Conservation (phyloP, 352 stramenopile species). For the Pythium scleroteichum region DNA sequence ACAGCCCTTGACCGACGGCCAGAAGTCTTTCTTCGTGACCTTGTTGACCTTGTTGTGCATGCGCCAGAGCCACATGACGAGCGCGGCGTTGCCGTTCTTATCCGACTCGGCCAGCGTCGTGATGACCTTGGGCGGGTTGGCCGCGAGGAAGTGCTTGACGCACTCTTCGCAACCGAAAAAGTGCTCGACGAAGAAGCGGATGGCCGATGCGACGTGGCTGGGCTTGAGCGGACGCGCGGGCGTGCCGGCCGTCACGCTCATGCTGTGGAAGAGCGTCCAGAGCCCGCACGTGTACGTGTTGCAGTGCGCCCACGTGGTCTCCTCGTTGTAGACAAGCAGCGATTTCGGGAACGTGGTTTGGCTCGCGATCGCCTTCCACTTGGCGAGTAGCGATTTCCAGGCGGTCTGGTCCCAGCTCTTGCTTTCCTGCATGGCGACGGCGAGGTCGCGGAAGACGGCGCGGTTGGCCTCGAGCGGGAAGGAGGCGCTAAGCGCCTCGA, state of each 20-base stretch:
- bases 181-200: constrained; percentile 71
- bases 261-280: constrained; percentile 83
- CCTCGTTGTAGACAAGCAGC: constrained; percentile 57
- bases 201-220: constrained; percentile 54
- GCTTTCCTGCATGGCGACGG: constrained; percentile 37
- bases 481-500: constrained; percentile 49
- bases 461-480: constrained; percentile 78
- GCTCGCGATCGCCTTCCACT: constrained; percentile 54
- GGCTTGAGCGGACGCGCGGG: constrained; percentile 45
- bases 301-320: constrained; percentile 53
- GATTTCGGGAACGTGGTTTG: constrained; percentile 58
- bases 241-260: constrained; percentile 48
- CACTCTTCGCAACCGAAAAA: constrained; percentile 87
- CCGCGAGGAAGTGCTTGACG: constrained; percentile 65
- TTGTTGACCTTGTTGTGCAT: constrained; percentile 89
- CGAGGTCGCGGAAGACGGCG: constrained; percentile 43
- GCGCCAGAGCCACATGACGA: constrained; percentile 75
- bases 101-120: constrained; percentile 41
- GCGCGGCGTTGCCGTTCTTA: constrained; percentile 35
- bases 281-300: constrained; percentile 81
- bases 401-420: constrained; percentile 52
- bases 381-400: constrained; percentile 61
- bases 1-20: constrained; percentile 55
- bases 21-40: constrained; percentile 64
- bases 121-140: constrained; percentile 66